Percentiles rank a stretch among this genome's conserved stretches.
Conservation (phyloP, 306 rosid species). For the Myrica gale region DNA sequence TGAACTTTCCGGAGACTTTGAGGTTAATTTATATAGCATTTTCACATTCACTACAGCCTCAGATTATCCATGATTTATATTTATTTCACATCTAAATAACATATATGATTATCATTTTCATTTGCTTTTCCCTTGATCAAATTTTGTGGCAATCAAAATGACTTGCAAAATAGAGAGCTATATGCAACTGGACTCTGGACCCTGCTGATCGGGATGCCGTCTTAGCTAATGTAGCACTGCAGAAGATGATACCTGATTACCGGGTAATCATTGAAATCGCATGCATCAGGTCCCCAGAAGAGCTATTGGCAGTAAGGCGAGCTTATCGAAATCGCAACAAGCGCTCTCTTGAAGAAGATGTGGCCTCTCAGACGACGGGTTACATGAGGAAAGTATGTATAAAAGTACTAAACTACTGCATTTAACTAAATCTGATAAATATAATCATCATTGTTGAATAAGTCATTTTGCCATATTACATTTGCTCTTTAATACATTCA, state of each 20-base stretch:
- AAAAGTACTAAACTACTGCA: no score
- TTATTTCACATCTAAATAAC: background rate
- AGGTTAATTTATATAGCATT: conserved; percentile 26
- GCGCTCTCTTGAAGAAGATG: conserved; percentile 56
- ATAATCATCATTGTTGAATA: background rate
- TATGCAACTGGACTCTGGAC: conserved; percentile 51
- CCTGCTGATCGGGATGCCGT: conserved; percentile 54
- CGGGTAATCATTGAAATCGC: conserved; percentile 42
- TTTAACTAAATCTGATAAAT: no score
- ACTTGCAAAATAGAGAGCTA: conserved; percentile 35
- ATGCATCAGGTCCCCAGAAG: conserved; percentile 45
- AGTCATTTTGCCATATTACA: background rate
- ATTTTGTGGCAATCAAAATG: background rate
- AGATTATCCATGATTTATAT: background rate
- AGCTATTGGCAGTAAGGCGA: conserved; percentile 42
- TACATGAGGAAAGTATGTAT: conserved; percentile 42
- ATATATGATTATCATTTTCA: background rate
- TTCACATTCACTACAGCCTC: background rate
- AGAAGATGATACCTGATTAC: conserved; percentile 31
- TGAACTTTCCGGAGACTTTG: conserved; percentile 55
- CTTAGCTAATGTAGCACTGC: conserved; percentile 32
- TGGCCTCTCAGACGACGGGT: conserved; percentile 38
- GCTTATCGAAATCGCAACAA: conserved; percentile 42
- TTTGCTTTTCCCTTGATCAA: background rate
- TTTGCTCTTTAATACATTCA: background rate